Evolutionary conservation across 805 yeast species (phyloP).

Genomic region (Ogataea siamensis): DNA sequence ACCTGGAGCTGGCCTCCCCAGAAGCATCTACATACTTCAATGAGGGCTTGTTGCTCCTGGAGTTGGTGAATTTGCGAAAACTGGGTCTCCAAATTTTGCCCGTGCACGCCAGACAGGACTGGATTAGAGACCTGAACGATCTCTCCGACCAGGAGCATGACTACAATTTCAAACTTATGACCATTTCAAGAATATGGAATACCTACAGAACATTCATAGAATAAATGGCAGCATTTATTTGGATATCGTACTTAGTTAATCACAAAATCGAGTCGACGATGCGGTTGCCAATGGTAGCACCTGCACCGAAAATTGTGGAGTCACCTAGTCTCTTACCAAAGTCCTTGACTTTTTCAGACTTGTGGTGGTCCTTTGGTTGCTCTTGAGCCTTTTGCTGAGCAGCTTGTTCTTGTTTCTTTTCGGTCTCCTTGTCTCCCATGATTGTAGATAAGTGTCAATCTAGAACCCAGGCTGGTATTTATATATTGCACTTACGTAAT

Average conservation of each 20-base stretch:
- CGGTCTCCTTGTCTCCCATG: slow-evolving; percentile 22
- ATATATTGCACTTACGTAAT: slow-evolving; percentile 7
- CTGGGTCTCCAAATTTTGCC: slow-evolving; percentile 54
- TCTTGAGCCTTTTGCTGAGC: slow-evolving; percentile 15
- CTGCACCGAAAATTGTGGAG: slow-evolving; percentile 96
- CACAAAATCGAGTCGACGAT: slow-evolving; percentile 67
- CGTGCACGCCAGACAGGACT: slow-evolving; percentile 44
- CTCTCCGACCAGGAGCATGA: slow-evolving; percentile 43
- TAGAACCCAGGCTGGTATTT: not conserved
- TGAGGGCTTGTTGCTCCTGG: slow-evolving; percentile 66
- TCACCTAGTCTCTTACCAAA: slow-evolving; percentile 82
- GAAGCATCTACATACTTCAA: slow-evolving; percentile 34
- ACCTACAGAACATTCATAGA: slow-evolving; percentile 40
- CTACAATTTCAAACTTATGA: slow-evolving; percentile 40
- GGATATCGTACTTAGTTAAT: not conserved
- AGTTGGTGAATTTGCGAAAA: slow-evolving; percentile 54
- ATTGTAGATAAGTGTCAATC: not conserved
- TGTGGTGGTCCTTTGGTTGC: slow-evolving; percentile 27
- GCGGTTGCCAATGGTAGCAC: slow-evolving; percentile 89
- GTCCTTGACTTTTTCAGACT: slow-evolving; percentile 42
- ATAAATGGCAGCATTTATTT: slow-evolving; percentile 2
- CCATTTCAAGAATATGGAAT: slow-evolving; percentile 60
- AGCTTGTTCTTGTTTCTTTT: slow-evolving; percentile 18
- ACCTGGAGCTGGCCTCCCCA: slow-evolving; percentile 19
- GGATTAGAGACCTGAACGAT: slow-evolving; percentile 64